Evolutionary conservation across 257 asterid species (phyloP), one percentile per base, ranked within the genome.

Genomic region (Lantana camara): DNA sequence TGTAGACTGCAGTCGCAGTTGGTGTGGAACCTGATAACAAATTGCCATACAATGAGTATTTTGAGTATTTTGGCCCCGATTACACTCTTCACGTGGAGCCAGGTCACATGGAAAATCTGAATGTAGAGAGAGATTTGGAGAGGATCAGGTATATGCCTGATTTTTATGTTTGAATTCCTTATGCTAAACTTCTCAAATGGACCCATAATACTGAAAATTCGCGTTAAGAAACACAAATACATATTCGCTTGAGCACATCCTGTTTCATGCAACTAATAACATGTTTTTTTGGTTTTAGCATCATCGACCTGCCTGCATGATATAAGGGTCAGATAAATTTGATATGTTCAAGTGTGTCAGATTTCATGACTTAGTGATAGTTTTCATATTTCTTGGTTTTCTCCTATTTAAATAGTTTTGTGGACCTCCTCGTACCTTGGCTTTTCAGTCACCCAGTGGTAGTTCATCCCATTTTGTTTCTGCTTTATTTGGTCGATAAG

Each of bases 1-100:
- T 77, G 69, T 68, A 87, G 95, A 87, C 90, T 40, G 90, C 95
- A 4, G 95, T 87, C 42, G 93, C 95, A 41, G 90, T 85, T 47
- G 93, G 76, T 32, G 82, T 82, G 58, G 95, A 87, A 62, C 95
- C 86, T 6, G 90, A 79, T 54, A 82, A 85, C 49, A 83, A 79
- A 27, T 75, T 87, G 75, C 95, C 95, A 11, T 80, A 80, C 75
- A 85, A 85, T 49, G 88, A 82, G 9, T 87, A 85, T 66, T 87
- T 67, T 47, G 95, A 87, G 78, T 87, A 83, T 75, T 86, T 83
- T 74, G 91, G 91, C 49, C 95, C 95, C 14, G 85, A 81, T 73
- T 83, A 81, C 55, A 79, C 79, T 32, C 95, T 86, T 49, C 86
- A 78, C 27, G 83, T 86, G 76, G 83, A 77, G 60, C 85, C 87